Conservation (phyloP, 768 basidiomycete species). For the Polyporus arcularius region DNA sequence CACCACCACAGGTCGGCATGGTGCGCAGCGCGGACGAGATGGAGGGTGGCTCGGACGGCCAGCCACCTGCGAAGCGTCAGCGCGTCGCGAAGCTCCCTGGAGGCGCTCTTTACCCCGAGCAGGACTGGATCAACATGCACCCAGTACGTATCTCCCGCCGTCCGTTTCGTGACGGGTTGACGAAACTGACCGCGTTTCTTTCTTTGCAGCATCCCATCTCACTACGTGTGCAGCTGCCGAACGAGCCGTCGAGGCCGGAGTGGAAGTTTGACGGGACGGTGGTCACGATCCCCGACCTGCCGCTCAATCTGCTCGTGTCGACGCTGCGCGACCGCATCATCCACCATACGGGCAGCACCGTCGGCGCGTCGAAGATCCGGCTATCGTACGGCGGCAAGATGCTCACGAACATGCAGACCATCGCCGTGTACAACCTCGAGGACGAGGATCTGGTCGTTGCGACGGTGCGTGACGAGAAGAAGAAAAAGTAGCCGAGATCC, state of each 20-base stretch:
- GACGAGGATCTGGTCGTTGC: slow-evolving; percentile 85
- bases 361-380: slow-evolving; percentile 79
- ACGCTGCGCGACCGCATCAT: slow-evolving; percentile 89
- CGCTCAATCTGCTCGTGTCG: slow-evolving; percentile 82
- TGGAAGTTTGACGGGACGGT: slow-evolving; percentile 88
- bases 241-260: slow-evolving; percentile 81
- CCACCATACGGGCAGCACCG: slow-evolving; percentile 72
- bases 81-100: slow-evolving; percentile 84
- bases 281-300: slow-evolving; percentile 79
- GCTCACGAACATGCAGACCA: slow-evolving; percentile 82
- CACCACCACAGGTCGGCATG: slow-evolving; percentile 62
- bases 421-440: slow-evolving; percentile 88
- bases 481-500: slow-evolving; percentile 43
- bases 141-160: slow-evolving; percentile 49
- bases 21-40: slow-evolving; percentile 82
- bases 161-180: slow-evolving; percentile 3
- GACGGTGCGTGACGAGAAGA: slow-evolving; percentile 75
- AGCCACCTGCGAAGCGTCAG: slow-evolving; percentile 86
- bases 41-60: slow-evolving; percentile 62
- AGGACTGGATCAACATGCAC: slow-evolving; percentile 90
- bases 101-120: slow-evolving; percentile 81
- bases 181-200: not conserved
- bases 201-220: slow-evolving; percentile 74
- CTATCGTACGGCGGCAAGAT: slow-evolving; percentile 81
- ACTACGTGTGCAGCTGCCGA: slow-evolving; percentile 81